These are phyloP conservation scores for Spirogloea muscicola DNA, from an alignment of 139 green algal species.

Conservation along the genomic window DNA sequence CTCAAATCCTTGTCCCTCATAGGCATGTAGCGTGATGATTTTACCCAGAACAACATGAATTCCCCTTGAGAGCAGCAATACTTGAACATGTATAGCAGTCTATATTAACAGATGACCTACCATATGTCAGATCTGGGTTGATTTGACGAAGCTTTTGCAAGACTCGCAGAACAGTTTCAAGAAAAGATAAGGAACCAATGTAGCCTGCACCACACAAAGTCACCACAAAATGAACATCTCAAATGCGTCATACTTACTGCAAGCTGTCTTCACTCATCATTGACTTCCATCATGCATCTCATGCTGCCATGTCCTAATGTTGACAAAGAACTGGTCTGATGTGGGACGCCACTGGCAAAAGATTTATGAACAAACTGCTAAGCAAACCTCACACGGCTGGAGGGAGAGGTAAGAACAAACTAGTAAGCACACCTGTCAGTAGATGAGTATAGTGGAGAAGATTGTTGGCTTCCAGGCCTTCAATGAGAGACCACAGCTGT, in stretches of 20 bases:
- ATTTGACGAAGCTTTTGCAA: conserved; percentile 55
- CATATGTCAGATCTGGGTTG: conserved; percentile 62
- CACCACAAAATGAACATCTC: background rate
- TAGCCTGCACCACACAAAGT: conserved; percentile 64
- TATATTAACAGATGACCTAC: conserved; percentile 36
- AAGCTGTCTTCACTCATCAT: background rate
- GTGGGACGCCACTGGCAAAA: background rate
- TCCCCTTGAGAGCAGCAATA: background rate
- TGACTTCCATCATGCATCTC: background rate
- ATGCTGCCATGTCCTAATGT: background rate
- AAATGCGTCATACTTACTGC: background rate
- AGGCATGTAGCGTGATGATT: no score
- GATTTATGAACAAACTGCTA: conserved; percentile 7
- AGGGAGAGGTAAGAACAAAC: conserved; percentile 8
- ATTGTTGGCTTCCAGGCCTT: conserved; percentile 75
- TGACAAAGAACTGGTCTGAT: background rate
- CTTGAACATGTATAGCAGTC: conserved; percentile 3
- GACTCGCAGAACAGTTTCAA: conserved; percentile 66
- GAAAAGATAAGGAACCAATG: conserved; percentile 74
- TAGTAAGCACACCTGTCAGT: conserved; percentile 89
- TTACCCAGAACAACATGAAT: no score
- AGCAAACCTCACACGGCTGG: background rate
- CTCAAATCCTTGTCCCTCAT: no score
- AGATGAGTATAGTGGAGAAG: conserved; percentile 84
- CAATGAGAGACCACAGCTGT: conserved; percentile 57